Conservation (phyloP, 345 rosid species). For the Syzygium oleosum region DNA sequence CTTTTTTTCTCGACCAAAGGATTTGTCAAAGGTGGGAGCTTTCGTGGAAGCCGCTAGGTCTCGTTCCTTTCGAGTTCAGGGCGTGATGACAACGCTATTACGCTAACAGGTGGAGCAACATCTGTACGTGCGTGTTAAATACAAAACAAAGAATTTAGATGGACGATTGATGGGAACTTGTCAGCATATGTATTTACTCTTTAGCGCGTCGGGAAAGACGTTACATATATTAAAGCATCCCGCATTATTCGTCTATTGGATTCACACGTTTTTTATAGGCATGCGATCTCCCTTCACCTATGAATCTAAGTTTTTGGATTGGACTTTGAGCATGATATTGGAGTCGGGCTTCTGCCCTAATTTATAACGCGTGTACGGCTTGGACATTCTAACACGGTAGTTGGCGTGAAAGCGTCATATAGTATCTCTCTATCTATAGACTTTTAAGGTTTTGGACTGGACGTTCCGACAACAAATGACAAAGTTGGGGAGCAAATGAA, state of each 20-base stretch:
- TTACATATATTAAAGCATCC: background rate
- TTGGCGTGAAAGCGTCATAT: background rate
- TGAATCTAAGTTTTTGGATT: background rate
- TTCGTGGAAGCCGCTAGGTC: background rate
- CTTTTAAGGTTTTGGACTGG: background rate
- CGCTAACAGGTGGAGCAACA: background rate
- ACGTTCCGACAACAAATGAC: background rate
- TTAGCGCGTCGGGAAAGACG: background rate
- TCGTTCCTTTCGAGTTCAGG: background rate
- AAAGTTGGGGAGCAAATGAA: background rate
- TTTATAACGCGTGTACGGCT: background rate
- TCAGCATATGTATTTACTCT: background rate
- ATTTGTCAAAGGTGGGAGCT: background rate
- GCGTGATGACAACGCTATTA: background rate
- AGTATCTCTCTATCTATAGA: too few relatives aligned
- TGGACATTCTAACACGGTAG: background rate
- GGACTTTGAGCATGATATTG: background rate
- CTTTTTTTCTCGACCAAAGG: background rate
- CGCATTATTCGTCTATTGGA: background rate
- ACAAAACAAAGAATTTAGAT: background rate
- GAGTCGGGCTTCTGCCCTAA: background rate
- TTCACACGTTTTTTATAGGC: background rate
- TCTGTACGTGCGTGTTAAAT: background rate
- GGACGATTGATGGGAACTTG: background rate
- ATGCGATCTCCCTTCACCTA: accelerated